These are phyloP conservation scores for Stereocaulon alpinum DNA, from an alignment of 495 filamentous ascomycete species.

Conservation along the genomic window DNA sequence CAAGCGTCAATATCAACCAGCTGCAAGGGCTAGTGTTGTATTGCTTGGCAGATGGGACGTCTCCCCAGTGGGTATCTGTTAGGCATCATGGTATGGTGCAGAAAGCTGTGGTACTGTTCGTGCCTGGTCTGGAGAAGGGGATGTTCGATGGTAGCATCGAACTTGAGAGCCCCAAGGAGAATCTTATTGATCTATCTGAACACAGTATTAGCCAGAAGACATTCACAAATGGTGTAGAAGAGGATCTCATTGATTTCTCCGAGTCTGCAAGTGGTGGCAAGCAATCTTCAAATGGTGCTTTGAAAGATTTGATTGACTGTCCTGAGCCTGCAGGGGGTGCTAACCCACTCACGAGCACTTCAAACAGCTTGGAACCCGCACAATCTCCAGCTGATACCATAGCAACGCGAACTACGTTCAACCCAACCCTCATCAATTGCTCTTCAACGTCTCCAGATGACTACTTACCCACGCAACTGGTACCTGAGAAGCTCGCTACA, in stretches of 20 bases:
- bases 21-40: constrained; percentile 79
- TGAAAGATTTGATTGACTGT: neutral
- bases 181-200: constrained; percentile 16
- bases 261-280: neutral
- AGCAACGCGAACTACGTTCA: neutral
- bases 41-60: constrained; percentile 70
- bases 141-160: constrained; percentile 71
- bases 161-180: constrained; percentile 32
- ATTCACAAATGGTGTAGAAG: neutral
- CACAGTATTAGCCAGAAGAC: neutral
- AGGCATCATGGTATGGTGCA: constrained; percentile 63
- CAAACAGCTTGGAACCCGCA: neutral
- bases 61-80: constrained; percentile 81
- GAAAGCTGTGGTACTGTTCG: constrained; percentile 87
- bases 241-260: neutral
- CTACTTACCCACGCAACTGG: constrained; percentile 64
- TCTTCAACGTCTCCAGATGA: constrained; percentile 40
- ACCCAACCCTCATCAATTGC: neutral
- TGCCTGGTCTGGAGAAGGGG: constrained; percentile 77
- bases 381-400: constrained; percentile 14
- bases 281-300: too few relatives aligned
- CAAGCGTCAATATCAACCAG: constrained; percentile 64
- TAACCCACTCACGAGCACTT: constrained; percentile 1
- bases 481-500: constrained; percentile 46
- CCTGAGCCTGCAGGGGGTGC: neutral